Percentiles rank a stretch among this genome's conserved stretches.
phyloP scores from a whole-genome alignment of 2,329 filamentous ascomycete genomes.

The Alternaria postmessia region DNA sequence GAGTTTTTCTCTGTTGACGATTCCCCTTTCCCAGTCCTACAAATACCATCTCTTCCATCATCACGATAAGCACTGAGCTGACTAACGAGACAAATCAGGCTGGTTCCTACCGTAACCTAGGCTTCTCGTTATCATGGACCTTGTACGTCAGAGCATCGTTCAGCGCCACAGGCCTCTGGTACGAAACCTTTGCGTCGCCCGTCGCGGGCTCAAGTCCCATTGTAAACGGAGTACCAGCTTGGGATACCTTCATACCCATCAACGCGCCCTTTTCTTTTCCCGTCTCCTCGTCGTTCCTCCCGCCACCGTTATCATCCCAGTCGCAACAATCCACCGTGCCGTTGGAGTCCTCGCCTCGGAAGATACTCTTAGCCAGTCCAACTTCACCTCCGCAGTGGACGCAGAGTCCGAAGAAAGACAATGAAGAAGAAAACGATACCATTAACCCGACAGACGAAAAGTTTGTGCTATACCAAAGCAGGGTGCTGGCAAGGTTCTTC shows the following conservation, averaged over 20 bases:
- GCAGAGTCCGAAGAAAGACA: neutral
- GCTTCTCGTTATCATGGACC: slow-evolving; percentile 24
- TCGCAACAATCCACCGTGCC: neutral
- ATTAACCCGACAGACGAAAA: slow-evolving; percentile 13
- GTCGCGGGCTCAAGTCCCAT: slow-evolving; percentile 12
- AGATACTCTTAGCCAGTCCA: neutral
- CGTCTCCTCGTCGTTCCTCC: neutral
- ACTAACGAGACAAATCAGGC: slow-evolving; percentile 1
- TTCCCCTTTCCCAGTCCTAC: neutral
- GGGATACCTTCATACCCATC: slow-evolving; percentile 13
- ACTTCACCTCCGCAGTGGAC: neutral
- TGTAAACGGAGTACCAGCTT: slow-evolving; percentile 7
- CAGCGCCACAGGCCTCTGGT: slow-evolving; percentile 22
- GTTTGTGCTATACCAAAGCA: slow-evolving; percentile 24
- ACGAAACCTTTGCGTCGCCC: slow-evolving; percentile 20
- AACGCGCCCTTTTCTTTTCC: neutral
- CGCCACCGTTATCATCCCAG: neutral
- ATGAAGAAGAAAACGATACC: neutral
- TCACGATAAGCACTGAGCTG: too few species aligned
- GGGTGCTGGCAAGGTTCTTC: slow-evolving; percentile 18
- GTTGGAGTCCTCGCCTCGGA: neutral
- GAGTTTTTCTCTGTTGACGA: neutral
- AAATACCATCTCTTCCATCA: too few species aligned
- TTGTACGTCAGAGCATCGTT: slow-evolving; percentile 19
- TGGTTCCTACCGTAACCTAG: slow-evolving; percentile 25